Evolutionary conservation across 2,329 filamentous ascomycete species (phyloP), one percentile per base, ranked within the genome.

Genomic region (Epichloe amarillans): DNA sequence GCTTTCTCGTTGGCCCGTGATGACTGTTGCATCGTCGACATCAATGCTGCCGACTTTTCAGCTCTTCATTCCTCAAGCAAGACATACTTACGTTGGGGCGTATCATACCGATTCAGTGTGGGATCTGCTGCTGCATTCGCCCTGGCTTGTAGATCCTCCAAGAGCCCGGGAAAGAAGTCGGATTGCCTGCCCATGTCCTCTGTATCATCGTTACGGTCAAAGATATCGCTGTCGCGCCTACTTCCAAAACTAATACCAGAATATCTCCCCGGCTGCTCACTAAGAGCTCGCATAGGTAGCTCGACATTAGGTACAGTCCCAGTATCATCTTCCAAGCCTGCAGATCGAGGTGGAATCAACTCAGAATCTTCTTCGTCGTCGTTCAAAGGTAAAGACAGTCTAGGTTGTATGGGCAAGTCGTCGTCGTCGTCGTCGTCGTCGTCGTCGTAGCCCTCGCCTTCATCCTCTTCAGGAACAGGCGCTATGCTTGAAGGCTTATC

Each of bases 251-350:
- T 80, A 2, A 72, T 74, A 50, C 80, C 64, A 11, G 75, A 77
- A 33, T 75, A 58, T 33, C 76, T 65, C 3, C 64, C 60, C 0
- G 70, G 69, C 45, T 69, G 55, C 52, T 80, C 75, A 49, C 66
- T 74, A 38, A 66, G 59, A 15, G 72, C 73, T 46, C 80, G 68
- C 30, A 80, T 70, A 7, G 79, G 74, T 46, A 82, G 59, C 63
- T 84, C 81, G 30, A 84, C 72, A 2, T 80, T 82, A 53, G 75
- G 72, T 40, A 74, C 62, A 0, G 80, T 83, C 54, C 72, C 72
- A 55, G 82, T 75, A 41, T 80, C 76, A 26, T 81, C 76, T 50
- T 82, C 78, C 23, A 83, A 59, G 10, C 72, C 69, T 35, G 75
- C 73, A 47, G 76, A 72, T 48, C 69, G 71, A 35, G 79, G 80